phyloP scores from a whole-genome alignment of 345 rosid genomes.

The Ceriops decandra region DNA sequence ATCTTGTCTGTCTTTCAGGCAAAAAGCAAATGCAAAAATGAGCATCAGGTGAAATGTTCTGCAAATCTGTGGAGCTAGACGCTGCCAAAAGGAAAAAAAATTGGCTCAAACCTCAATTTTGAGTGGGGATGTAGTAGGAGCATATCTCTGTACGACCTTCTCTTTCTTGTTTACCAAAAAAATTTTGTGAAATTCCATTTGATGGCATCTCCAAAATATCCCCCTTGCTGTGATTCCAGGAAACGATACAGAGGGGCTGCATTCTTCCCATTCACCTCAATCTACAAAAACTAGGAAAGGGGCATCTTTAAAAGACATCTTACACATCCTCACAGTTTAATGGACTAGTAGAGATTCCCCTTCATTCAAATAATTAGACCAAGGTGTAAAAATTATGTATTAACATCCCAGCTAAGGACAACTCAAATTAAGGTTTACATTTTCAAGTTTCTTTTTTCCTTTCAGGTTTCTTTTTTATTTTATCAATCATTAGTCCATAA shows the following conservation, averaged over 20 bases:
- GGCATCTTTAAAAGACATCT: neutral
- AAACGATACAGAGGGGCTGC: slow-evolving; percentile 68
- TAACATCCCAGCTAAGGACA: too few species aligned
- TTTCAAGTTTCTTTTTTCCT: too few species aligned
- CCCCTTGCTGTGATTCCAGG: slow-evolving; percentile 82
- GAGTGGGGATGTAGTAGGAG: slow-evolving; percentile 79
- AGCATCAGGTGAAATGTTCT: neutral
- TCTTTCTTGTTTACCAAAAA: slow-evolving; percentile 70
- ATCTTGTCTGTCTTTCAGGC: slow-evolving; percentile 70
- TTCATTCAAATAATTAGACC: too few species aligned
- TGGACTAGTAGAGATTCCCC: too few species aligned
- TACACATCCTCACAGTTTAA: too few species aligned
- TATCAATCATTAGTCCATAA: too few species aligned
- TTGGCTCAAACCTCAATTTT: slow-evolving; percentile 53
- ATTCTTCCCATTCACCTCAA: slow-evolving; percentile 84
- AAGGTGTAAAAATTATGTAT: too few species aligned
- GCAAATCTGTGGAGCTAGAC: neutral
- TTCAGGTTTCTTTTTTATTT: too few species aligned
- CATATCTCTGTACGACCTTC: slow-evolving; percentile 68
- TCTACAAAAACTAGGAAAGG: slow-evolving; percentile 17
- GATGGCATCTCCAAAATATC: slow-evolving; percentile 61
- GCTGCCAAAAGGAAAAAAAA: neutral
- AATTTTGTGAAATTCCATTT: slow-evolving; percentile 96
- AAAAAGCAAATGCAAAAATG: slow-evolving; percentile 1
- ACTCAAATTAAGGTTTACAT: too few species aligned